phyloP scores from a whole-genome alignment of 345 rosid species.

The Anastatica hierochuntica region DNA sequence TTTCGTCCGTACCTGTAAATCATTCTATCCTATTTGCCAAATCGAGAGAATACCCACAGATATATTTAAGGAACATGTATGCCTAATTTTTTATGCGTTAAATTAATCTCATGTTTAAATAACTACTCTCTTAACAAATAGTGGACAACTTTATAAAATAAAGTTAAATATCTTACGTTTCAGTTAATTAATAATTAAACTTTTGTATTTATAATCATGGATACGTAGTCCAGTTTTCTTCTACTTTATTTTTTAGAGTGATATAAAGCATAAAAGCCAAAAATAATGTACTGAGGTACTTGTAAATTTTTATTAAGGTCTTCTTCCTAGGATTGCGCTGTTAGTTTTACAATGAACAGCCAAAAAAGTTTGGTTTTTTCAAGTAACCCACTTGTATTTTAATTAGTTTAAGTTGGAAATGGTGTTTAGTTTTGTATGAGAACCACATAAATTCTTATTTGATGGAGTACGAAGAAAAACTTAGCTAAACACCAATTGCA shows the following conservation, averaged over 20 bases:
- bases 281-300: conserved; percentile 30
- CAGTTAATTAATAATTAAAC: too few species aligned
- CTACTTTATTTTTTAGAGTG: neutral
- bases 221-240: neutral
- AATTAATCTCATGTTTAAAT: neutral
- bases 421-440: neutral
- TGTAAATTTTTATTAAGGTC: conserved; percentile 20
- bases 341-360: neutral
- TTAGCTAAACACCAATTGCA: neutral
- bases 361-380: neutral
- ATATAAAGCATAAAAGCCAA: neutral
- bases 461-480: neutral
- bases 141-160: neutral
- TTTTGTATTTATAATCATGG: too few species aligned
- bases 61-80: neutral
- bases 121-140: neutral
- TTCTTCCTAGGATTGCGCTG: conserved; percentile 20
- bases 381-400: conserved; percentile 12
- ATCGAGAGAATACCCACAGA: neutral
- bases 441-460: neutral
- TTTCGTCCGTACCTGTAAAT: neutral
- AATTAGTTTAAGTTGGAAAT: too few species aligned
- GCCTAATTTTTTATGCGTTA: neutral
- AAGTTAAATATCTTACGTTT: neutral
- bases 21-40: conserved; percentile 3